Base-by-base conservation (phyloP, 2,329 filamentous ascomycete genomes). In the Calonectria crousiana region DNA sequence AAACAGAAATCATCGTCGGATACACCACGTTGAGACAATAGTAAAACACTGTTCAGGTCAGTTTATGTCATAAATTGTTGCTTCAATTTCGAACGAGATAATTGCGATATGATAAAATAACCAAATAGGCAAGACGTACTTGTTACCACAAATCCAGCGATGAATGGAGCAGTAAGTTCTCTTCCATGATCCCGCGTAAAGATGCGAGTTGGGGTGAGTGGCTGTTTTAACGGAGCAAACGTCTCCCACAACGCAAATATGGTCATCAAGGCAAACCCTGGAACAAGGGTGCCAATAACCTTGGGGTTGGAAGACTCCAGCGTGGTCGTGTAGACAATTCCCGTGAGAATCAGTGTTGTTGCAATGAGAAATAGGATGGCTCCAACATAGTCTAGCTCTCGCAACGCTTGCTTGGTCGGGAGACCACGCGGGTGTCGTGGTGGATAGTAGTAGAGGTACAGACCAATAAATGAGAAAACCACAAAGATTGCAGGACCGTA, bases 21-120 rank as follows among this genome's bases (percentile, higher is more conserved):
- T 84, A 88, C 18, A 88, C 81, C 53, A 89, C 84, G 73, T 85
- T 87, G 52, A 84, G 84, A 41, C 84, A 84, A 78, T 89, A 89
- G 80, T 89, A 89, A 78, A 89, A 89, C 87, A 89, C 41, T 65
- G 13, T 32, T 1, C 8, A 13, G 16, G 36, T 44, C 28, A 47
- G 38, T 30, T 13, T 34, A n/a, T 28, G 16, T n/a, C 3, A 44
- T 44, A 1, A 38, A 18, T 16, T 6, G 34, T 38, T 34, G 32
- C 32, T 34, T 11, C 32, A 14, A 38, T 38, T 38, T 38, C 13
- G 36, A 38, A 38, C 10, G 36, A 38, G 36, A 38, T 16, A 16
- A 38, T 44, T 32, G 30, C 18, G 38, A 8, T 20, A 20, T 44
- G 18, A 9, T 44, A 20, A 18, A 44, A 16, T 8, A 44, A 20